phyloP scores from a whole-genome alignment of 176 grass and related monocot genomes.

The Ampelocalamus luodianensis region DNA sequence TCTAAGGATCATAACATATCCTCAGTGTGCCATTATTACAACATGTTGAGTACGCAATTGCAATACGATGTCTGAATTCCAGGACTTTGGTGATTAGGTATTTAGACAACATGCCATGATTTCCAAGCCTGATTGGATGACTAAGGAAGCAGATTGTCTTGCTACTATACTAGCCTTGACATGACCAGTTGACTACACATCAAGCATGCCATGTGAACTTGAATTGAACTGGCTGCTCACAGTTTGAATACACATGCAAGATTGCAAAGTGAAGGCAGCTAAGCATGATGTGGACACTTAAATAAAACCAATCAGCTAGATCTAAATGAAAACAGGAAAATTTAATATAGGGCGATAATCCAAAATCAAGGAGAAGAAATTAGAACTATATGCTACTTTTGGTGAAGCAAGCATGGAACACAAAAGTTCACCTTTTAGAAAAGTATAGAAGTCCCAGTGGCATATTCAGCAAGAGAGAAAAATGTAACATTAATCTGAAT shows the following conservation, averaged over 20 bases:
- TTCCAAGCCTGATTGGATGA: not conserved
- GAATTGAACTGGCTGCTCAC: slow-evolving; percentile 36
- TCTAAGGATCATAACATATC: no score
- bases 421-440: slow-evolving; percentile 7
- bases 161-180: slow-evolving; percentile 24
- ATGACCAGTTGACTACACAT: slow-evolving; percentile 19
- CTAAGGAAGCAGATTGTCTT: slow-evolving; percentile 15
- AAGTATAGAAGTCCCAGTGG: not conserved
- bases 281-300: slow-evolving; percentile 14
- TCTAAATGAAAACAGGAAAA: slow-evolving; percentile 2
- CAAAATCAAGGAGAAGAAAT: slow-evolving; percentile 17
- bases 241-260: slow-evolving; percentile 19
- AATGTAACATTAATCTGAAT: not conserved
- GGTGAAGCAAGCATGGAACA: not conserved
- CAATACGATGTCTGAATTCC: not conserved
- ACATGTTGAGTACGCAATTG: not conserved
- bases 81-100: not conserved
- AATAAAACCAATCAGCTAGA: slow-evolving; percentile 18
- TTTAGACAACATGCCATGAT: not conserved
- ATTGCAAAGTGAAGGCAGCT: slow-evolving; percentile 45
- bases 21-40: not conserved
- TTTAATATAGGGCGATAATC: not conserved
- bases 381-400: not conserved
- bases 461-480: slow-evolving; percentile 11
- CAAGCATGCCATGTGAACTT: slow-evolving; percentile 48